Percentiles rank a stretch among this genome's conserved stretches.
phyloP scores from a whole-genome alignment of 2,329 filamentous ascomycete species.

The Ophiostoma perfectum region DNA sequence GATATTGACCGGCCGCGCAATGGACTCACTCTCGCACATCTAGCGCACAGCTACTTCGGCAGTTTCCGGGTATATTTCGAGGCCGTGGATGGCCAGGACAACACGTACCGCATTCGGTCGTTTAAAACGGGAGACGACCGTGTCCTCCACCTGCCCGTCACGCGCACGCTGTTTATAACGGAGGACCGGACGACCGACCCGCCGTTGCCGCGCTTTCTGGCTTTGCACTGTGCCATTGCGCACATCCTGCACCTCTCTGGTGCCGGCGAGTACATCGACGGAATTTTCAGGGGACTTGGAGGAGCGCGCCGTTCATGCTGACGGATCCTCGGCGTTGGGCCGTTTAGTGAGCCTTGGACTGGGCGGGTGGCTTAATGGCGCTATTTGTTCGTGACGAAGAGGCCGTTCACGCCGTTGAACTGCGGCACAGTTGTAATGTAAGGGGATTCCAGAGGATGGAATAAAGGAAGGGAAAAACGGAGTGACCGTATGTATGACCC shows the following conservation, averaged over 20 bases:
- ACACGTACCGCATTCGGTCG: conserved; percentile 31
- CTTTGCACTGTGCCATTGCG: conserved; percentile 17
- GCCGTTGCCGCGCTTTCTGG: conserved; percentile 18
- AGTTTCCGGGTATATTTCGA: conserved; percentile 33
- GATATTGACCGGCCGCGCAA: conserved; percentile 40
- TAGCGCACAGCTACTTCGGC: conserved; percentile 32
- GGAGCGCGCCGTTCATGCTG: not conserved
- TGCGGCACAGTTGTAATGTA: too few species aligned
- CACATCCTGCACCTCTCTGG: conserved; percentile 19
- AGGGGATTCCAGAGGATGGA: too few species aligned
- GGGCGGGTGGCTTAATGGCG: not conserved
- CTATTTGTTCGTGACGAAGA: too few species aligned
- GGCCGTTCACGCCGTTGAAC: too few species aligned
- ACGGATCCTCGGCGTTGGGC: conserved; percentile 16
- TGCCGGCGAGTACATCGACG: conserved; percentile 18
- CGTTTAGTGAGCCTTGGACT: conserved; percentile 11
- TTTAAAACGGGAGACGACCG: conserved; percentile 16
- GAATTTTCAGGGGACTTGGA: conserved; percentile 16
- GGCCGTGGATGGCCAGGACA: conserved; percentile 25
- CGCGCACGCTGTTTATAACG: conserved; percentile 12
- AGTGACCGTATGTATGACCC: too few species aligned
- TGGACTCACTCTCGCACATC: conserved; percentile 34
- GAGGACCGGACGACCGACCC: conserved; percentile 16
- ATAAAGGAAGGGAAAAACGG: too few species aligned
- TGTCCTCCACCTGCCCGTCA: conserved; percentile 10